Percentiles rank a stretch among this genome's conserved stretches.
These are phyloP conservation scores for Ophiostoma ulmi DNA, from an alignment of 2,329 filamentous ascomycete species.

Conservation along the genomic window DNA sequence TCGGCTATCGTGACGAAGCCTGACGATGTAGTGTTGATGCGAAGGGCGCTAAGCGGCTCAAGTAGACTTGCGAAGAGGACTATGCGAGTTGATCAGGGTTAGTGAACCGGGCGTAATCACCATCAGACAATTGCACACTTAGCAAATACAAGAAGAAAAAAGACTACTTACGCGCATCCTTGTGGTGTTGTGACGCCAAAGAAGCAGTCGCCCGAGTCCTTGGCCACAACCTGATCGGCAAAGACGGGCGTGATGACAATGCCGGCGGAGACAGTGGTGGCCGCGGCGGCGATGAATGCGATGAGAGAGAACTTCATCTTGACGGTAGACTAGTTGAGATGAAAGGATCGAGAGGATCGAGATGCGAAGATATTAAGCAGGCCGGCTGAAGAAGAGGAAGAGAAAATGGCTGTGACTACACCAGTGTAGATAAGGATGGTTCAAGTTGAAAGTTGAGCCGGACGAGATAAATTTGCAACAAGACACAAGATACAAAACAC, in stretches of 20 bases:
- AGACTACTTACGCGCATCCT: constrained; percentile 50
- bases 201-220: constrained; percentile 47
- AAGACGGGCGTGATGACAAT: constrained; percentile 53
- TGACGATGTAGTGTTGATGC: background rate
- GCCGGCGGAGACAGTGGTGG: constrained; percentile 47
- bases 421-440: background rate
- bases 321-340: background rate
- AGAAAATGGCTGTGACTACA: background rate
- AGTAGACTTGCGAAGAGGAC: constrained; percentile 15
- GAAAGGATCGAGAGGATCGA: background rate
- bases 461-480: background rate
- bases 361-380: background rate
- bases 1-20: background rate
- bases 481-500: background rate
- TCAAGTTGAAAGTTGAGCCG: background rate
- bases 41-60: background rate
- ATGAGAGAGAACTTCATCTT: constrained; percentile 40
- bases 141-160: constrained; percentile 19
- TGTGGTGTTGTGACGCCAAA: constrained; percentile 52
- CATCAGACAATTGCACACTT: too few species aligned
- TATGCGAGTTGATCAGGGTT: background rate
- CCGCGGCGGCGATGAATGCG: constrained; percentile 41
- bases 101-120: background rate
- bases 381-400: background rate
- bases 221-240: constrained; percentile 48